Percentiles rank a stretch among this genome's conserved stretches.
Evolutionary conservation across 1,284 basidiomycete genomes (phyloP).

Genomic region (Melanopsichium pennsylvanicum): DNA sequence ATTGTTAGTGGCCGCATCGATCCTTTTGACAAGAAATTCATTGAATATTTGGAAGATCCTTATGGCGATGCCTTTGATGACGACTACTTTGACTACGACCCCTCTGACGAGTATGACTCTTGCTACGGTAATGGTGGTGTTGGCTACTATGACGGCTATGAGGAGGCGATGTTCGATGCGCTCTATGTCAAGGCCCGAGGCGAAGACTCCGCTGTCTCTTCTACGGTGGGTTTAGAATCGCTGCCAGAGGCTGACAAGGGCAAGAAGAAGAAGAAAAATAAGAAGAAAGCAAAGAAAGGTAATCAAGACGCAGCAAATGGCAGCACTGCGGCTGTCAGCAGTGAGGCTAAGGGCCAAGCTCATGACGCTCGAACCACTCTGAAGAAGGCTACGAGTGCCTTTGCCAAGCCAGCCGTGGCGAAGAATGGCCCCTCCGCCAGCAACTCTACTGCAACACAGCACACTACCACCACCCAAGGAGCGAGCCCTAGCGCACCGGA

Average conservation of each 20-base stretch:
- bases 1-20: too few species aligned
- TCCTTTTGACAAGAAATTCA: too few species aligned
- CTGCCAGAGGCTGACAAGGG: neutral
- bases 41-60: neutral
- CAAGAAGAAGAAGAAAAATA: neutral
- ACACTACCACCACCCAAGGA: too few species aligned
- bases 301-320: neutral
- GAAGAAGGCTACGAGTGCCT: neutral
- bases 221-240: too few species aligned
- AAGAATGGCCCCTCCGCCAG: too few species aligned
- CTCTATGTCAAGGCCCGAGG: neutral
- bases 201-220: neutral
- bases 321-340: too few species aligned
- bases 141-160: neutral
- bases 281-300: neutral
- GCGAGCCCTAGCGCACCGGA: too few species aligned
- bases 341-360: neutral
- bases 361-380: neutral
- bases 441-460: too few species aligned
- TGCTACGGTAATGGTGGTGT: too few species aligned
- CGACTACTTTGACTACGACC: neutral
- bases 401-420: too few species aligned
- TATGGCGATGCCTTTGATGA: neutral
- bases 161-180: constrained; percentile 1
- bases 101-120: too few species aligned